Conservation (phyloP, 2,329 filamentous ascomycete species). For the Pleomassaria siparia region DNA sequence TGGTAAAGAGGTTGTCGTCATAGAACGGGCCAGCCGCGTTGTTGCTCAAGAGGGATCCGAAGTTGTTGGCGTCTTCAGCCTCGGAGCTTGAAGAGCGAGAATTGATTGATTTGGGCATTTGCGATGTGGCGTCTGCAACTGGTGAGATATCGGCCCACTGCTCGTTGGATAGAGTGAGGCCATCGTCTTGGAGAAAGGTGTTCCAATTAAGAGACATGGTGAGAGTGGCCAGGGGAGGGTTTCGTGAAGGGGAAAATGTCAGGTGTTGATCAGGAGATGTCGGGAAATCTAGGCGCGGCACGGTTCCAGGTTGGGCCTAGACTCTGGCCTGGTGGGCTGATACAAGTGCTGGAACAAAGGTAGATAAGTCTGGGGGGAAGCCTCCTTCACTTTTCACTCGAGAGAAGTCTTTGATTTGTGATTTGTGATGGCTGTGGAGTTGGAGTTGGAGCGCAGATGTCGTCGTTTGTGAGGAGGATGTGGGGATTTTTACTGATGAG, state of each 20-base stretch:
- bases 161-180: constrained; percentile 40
- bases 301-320: constrained; percentile 21
- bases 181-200: constrained; percentile 40
- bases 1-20: constrained; percentile 39
- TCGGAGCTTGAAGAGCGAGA: constrained; percentile 34
- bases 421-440: neutral
- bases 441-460: neutral
- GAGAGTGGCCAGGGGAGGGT: constrained; percentile 25
- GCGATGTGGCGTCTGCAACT: constrained; percentile 28
- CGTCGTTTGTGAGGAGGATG: neutral
- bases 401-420: no score
- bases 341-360: constrained; percentile 10
- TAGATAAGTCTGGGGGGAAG: neutral
- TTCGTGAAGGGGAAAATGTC: constrained; percentile 31
- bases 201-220: constrained; percentile 45
- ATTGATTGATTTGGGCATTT: constrained; percentile 40
- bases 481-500: neutral
- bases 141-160: constrained; percentile 42
- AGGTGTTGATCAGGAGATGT: constrained; percentile 43
- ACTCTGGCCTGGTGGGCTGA: constrained; percentile 23
- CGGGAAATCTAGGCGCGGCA: constrained; percentile 18
- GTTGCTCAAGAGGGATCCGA: constrained; percentile 32
- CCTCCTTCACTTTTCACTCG: no score
- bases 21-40: constrained; percentile 38
- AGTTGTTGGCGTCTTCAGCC: constrained; percentile 34